Evolutionary conservation across 129 eudicot species (phyloP), one percentile per base, ranked within the genome.

Genomic region (Logfia minima): DNA sequence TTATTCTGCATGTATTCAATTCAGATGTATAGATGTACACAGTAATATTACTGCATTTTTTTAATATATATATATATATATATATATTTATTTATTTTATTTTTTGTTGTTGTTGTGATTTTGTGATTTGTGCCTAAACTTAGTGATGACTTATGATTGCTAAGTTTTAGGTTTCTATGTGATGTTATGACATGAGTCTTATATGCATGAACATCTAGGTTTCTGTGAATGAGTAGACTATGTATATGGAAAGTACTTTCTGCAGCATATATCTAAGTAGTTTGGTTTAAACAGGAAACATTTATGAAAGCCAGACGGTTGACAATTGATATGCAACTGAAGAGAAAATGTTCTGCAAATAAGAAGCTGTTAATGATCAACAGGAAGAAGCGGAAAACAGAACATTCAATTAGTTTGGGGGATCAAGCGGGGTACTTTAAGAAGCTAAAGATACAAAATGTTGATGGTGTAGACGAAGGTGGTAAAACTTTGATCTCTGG

Each of bases 241-340:
- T 75, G 84, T 52, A 10, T 82, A 62, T 68, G 80, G 87, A 77
- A 72, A 37, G 80, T 71, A 70, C 51, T 70, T 70, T 83, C 65
- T 21, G 41, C 68, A 19, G 63, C 75, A 69, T 48, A 77, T 68
- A 29, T 55, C 66, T 51, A 21, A 41, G 26, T 58, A 68, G 45
- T 23, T 41, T 23, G 23, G 78, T 72, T 10, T 6, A 32, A 48
- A 75, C 77, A 51, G 69, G 78, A 70, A 74, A 78, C 71, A 67
- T 79, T 73, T 76, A 66, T 41, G 67, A 78, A 77, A 75, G 45
- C 51, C 70, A 60, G 77, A 58, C 39, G 55, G 69, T 35, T 77
- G 78, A 84, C 37, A 56, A 32, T 65, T 51, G 77, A 70, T 75
- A n/a, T 37, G 55, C 73, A 61, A 69, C 71, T 7, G 23, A 85